Percentiles rank a stretch among this genome's conserved stretches.
Evolutionary conservation across 371 early-diverging fungal genomes (phyloP).

Genomic region (Basidiobolus meristosporus): DNA sequence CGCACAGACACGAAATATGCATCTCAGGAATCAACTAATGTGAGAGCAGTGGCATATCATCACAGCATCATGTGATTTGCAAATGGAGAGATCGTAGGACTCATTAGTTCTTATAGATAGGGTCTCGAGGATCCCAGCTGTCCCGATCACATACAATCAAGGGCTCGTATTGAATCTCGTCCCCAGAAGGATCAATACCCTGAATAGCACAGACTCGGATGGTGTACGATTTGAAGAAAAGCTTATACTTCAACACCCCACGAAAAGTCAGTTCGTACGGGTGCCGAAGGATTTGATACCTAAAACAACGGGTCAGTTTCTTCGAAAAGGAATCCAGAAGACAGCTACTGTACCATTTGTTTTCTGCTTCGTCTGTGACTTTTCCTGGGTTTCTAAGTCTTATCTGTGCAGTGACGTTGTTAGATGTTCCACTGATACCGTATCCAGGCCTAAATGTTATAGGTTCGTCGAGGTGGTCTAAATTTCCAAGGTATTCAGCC

Average conservation of each 20-base stretch:
- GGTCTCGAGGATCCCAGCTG: too few relatives aligned
- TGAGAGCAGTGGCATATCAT: too few relatives aligned
- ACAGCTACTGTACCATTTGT: conserved; percentile 18
- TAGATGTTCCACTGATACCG: conserved; percentile 7
- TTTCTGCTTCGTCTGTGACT: conserved; percentile 22
- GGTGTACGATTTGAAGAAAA: conserved; percentile 12
- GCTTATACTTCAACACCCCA: conserved; percentile 32
- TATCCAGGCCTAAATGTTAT: conserved; percentile 16
- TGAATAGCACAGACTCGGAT: conserved; percentile 18
- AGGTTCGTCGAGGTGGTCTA: conserved; percentile 32
- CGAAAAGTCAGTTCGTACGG: conserved; percentile 40
- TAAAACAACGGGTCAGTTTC: background rate
- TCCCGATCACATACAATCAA: too few relatives aligned
- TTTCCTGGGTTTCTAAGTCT: conserved; percentile 36
- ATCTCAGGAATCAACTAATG: too few relatives aligned
- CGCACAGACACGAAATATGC: too few relatives aligned
- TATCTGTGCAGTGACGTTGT: conserved; percentile 24
- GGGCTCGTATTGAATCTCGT: too few relatives aligned
- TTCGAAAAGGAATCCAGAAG: background rate
- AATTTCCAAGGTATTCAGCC: conserved; percentile 31
- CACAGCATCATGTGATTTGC: too few relatives aligned
- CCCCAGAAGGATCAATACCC: conserved; percentile 9
- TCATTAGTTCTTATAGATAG: too few relatives aligned
- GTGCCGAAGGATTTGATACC: conserved; percentile 32
- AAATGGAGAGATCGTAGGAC: too few relatives aligned